Conservation (phyloP, 106 monocot species). For the Triglochin maritima region DNA sequence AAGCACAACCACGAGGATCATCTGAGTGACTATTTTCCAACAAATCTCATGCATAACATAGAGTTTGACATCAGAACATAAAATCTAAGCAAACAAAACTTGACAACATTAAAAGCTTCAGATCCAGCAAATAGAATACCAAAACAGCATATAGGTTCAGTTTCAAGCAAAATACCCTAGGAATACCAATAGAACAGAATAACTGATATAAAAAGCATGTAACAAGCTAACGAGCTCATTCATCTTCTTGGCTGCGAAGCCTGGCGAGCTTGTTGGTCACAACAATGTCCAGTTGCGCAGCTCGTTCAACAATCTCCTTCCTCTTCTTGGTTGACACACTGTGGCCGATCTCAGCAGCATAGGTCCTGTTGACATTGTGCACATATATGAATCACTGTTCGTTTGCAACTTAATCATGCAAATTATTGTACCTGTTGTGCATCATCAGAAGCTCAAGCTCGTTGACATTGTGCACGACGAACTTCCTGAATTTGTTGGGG, state of each 20-base stretch:
- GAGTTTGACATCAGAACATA: too few relatives aligned
- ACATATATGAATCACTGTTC: too few relatives aligned
- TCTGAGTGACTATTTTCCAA: too few relatives aligned
- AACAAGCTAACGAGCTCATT: constrained; percentile 13
- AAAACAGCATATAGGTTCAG: not conserved
- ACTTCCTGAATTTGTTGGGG: constrained; percentile 34
- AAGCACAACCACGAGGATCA: too few relatives aligned
- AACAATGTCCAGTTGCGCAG: constrained; percentile 54
- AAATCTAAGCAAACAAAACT: too few relatives aligned
- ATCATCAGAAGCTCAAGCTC: constrained; percentile 47
- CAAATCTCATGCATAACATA: too few relatives aligned
- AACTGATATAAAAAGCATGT: too few relatives aligned
- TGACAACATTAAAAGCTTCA: not conserved
- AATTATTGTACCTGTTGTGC: constrained; percentile 31
- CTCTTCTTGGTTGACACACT: constrained; percentile 55
- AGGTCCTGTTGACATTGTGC: too few relatives aligned
- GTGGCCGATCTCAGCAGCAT: constrained; percentile 63
- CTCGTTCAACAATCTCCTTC: constrained; percentile 57
- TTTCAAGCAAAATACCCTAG: not conserved
- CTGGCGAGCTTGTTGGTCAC: constrained; percentile 64
- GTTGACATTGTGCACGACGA: constrained; percentile 27
- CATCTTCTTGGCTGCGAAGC: constrained; percentile 66
- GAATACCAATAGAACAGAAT: not conserved
- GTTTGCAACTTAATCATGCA: too few relatives aligned
- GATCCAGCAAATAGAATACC: not conserved